Conservation (phyloP, 805 yeast genomes). For the Cyberlindnera samutprakarnensis region DNA sequence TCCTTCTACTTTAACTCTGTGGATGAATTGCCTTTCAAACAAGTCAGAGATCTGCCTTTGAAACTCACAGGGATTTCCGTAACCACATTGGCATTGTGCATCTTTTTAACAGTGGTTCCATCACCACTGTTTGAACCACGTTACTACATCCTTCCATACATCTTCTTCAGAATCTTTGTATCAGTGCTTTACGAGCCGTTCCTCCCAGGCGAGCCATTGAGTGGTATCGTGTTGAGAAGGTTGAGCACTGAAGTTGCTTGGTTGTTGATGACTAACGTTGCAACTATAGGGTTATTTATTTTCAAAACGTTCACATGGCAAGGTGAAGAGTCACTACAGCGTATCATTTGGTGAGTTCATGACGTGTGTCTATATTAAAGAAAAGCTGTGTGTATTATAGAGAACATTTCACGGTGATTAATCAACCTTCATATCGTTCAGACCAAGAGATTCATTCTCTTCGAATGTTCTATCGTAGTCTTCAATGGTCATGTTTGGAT, state of each 20-base stretch:
- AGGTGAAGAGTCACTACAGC: constrained; percentile 50
- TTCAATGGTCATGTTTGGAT: constrained; percentile 90
- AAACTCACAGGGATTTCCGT: constrained; percentile 40
- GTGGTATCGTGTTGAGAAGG: constrained; percentile 26
- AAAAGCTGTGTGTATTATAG: too few species aligned
- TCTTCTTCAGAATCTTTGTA: constrained; percentile 62
- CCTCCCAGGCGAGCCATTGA: constrained; percentile 11
- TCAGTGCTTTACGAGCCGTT: constrained; percentile 31
- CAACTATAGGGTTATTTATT: constrained; percentile 49
- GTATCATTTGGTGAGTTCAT: constrained; percentile 75
- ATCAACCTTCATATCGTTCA: constrained; percentile 37
- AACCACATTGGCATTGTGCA: constrained; percentile 43
- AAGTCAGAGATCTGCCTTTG: constrained; percentile 27
- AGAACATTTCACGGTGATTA: neutral
- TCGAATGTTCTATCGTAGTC: constrained; percentile 84
- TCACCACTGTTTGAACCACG: constrained; percentile 94
- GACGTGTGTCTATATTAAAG: too few species aligned
- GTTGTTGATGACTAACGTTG: constrained; percentile 48
- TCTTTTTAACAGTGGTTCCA: constrained; percentile 62
- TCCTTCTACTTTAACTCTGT: constrained; percentile 28
- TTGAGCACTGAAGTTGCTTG: constrained; percentile 51
- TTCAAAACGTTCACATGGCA: constrained; percentile 61
- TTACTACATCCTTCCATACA: constrained; percentile 76
- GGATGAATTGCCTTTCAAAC: constrained; percentile 29
- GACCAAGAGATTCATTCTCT: constrained; percentile 89